Evolutionary conservation across 208 protist genomes (phyloP).

Genomic region (Novymonas esmeraldas): DNA sequence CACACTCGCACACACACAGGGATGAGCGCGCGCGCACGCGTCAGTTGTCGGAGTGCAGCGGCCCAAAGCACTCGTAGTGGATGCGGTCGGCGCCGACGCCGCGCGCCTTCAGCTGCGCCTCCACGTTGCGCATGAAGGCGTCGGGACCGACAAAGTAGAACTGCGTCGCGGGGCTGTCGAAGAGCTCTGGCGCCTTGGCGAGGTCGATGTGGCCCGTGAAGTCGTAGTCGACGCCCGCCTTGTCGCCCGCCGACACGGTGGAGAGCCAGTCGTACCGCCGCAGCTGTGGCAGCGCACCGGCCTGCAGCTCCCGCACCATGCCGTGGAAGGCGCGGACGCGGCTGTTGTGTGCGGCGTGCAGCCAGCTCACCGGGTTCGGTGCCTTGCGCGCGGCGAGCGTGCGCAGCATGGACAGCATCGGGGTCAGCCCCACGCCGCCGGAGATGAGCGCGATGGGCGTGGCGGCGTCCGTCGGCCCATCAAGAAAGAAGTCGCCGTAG

Average conservation of each 20-base stretch:
- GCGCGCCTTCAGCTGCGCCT: constrained; percentile 22
- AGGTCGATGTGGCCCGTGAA: constrained; percentile 40
- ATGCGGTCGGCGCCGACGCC: constrained; percentile 18
- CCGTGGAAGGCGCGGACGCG: constrained; percentile 26
- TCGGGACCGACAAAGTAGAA: constrained; percentile 42
- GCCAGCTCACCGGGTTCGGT: constrained; percentile 34
- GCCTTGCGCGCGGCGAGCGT: constrained; percentile 30
- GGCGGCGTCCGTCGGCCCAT: constrained; percentile 8
- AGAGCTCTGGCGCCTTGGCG: constrained; percentile 21
- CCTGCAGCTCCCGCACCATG: constrained; percentile 24
- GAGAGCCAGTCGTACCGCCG: constrained; percentile 34
- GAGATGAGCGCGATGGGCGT: constrained; percentile 37
- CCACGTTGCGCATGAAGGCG: constrained; percentile 32
- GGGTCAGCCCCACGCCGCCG: constrained; percentile 39
- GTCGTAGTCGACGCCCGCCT: constrained; percentile 35
- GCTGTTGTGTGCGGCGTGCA: constrained; percentile 35
- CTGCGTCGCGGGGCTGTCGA: constrained; percentile 17
- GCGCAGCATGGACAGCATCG: constrained; percentile 41
- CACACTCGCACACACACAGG: too few relatives aligned
- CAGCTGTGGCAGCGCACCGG: constrained; percentile 28
- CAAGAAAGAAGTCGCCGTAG: constrained; percentile 47
- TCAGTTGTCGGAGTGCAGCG: too few relatives aligned
- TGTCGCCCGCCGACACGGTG: constrained; percentile 21
- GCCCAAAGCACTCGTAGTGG: constrained; percentile 50
- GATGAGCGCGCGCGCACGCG: too few relatives aligned